These are phyloP conservation scores for Sarcodon aspratus DNA, from an alignment of 768 basidiomycete species.

Conservation along the genomic window DNA sequence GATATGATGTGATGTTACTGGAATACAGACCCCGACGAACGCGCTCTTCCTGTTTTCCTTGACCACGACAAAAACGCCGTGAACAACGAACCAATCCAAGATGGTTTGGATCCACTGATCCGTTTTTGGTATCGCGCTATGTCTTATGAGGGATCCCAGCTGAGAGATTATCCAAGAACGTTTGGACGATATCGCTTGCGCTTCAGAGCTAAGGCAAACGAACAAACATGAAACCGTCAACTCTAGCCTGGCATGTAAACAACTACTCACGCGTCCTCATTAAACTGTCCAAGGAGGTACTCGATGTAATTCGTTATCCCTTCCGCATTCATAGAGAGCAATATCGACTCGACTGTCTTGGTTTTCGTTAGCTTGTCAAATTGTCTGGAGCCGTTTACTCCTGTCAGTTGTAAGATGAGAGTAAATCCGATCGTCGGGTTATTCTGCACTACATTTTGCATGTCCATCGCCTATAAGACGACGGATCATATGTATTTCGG, in stretches of 20 bases:
- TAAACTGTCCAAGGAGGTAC: constrained; percentile 55
- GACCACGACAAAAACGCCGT: constrained; percentile 70
- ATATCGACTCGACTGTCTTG: constrained; percentile 81
- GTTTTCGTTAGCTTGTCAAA: constrained; percentile 91
- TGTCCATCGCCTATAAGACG: constrained; percentile 47
- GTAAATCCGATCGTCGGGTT: constrained; percentile 78
- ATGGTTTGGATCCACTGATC: constrained; percentile 69
- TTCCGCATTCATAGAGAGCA: constrained; percentile 57
- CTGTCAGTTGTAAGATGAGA: constrained; percentile 76
- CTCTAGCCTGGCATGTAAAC: constrained; percentile 2
- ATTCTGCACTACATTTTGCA: constrained; percentile 62
- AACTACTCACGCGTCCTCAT: constrained; percentile 22
- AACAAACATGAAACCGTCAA: constrained; percentile 1
- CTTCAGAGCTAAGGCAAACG: constrained; percentile 25
- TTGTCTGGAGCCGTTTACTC: constrained; percentile 70
- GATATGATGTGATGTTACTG: neutral
- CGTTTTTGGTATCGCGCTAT: constrained; percentile 66
- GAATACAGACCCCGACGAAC: constrained; percentile 42
- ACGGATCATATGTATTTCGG: constrained; percentile 1
- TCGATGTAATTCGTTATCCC: constrained; percentile 72
- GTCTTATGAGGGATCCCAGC: constrained; percentile 64
- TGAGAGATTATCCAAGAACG: constrained; percentile 85
- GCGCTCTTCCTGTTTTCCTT: constrained; percentile 63
- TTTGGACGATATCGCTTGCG: constrained; percentile 38
- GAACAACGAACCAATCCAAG: constrained; percentile 71